A percentile compares a stretch with the other conserved stretches of the same genome.
Conservation (phyloP, 1,139 yeast genomes). For the Hemisphaericaspora xylanilytica region DNA sequence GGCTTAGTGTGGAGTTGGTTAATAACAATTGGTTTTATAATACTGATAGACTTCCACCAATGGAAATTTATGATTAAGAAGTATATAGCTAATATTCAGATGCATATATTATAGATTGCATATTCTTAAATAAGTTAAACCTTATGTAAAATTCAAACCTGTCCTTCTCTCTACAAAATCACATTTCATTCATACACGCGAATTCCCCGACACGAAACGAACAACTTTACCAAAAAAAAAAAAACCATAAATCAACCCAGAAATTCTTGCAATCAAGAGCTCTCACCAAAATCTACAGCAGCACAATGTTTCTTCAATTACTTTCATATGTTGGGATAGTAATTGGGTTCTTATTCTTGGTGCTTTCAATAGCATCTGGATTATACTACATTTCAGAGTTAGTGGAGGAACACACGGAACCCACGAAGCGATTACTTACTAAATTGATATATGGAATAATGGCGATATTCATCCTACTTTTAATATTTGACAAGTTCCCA, state of each 20-base stretch:
- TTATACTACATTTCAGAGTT: constrained; percentile 86
- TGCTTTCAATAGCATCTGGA: constrained; percentile 71
- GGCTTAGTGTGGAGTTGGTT: constrained; percentile 85
- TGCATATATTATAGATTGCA: neutral
- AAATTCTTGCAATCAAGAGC: neutral
- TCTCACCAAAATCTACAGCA: neutral
- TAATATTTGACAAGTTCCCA: constrained; percentile 78
- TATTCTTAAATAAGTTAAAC: neutral
- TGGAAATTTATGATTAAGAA: constrained; percentile 79
- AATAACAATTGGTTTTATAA: constrained; percentile 94
- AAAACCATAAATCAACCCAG: neutral
- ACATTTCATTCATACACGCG: no score
- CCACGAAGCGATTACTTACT: constrained; percentile 69
- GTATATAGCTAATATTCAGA: neutral
- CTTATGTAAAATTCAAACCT: no score
- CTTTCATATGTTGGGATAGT: constrained; percentile 67
- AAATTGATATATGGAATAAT: constrained; percentile 62
- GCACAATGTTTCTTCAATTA: constrained; percentile 38
- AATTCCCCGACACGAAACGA: no score
- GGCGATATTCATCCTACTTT: constrained; percentile 50
- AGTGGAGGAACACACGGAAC: constrained; percentile 89
- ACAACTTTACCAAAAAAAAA: no score
- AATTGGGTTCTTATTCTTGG: constrained; percentile 70
- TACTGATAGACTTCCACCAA: constrained; percentile 91
- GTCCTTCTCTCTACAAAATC: no score